A percentile compares a stretch with the other conserved stretches of the same genome.
phyloP scores from a whole-genome alignment of 805 yeast genomes.

The Nakazawaea laoshanensis region DNA sequence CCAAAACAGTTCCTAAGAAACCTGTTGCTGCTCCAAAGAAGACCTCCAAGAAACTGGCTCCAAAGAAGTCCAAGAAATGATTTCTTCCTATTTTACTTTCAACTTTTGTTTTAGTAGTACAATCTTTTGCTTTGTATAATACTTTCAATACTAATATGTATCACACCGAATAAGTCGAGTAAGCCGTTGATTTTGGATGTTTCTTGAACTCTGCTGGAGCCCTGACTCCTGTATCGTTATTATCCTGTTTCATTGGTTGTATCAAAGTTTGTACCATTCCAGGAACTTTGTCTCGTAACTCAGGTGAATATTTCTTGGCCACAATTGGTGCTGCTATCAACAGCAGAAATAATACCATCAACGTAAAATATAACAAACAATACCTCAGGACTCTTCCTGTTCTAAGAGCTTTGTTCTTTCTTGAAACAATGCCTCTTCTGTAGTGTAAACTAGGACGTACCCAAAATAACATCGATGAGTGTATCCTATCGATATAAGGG shows the following conservation, averaged over 20 bases:
- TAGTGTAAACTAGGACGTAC: constrained; percentile 28
- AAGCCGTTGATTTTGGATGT: constrained; percentile 20
- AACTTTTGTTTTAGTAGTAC: constrained; percentile 2
- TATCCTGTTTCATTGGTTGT: constrained; percentile 53
- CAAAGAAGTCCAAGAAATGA: constrained; percentile 19
- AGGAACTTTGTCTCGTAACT: constrained; percentile 13
- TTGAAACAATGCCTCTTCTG: constrained; percentile 30
- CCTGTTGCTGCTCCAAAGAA: constrained; percentile 17
- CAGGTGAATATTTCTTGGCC: constrained; percentile 6
- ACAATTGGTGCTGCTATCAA: constrained; percentile 42
- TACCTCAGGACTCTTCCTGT: constrained; percentile 35
- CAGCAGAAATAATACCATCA: constrained; percentile 28
- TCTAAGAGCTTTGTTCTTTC: constrained; percentile 29
- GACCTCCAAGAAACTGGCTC: constrained; percentile 13
- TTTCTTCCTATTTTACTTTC: constrained; percentile 1
- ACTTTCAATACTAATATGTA: background rate
- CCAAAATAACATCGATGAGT: constrained; percentile 43
- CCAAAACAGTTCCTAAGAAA: constrained; percentile 14
- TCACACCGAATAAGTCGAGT: constrained; percentile 20
- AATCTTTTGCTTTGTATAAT: background rate
- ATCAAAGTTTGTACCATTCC: constrained; percentile 27
- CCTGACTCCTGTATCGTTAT: constrained; percentile 56
- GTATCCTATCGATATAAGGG: constrained; percentile 41
- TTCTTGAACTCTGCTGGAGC: constrained; percentile 40
- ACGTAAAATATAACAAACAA: constrained; percentile 31